Base-by-base conservation (phyloP, 352 stramenopile species). In the Pythium myriotylum region DNA sequence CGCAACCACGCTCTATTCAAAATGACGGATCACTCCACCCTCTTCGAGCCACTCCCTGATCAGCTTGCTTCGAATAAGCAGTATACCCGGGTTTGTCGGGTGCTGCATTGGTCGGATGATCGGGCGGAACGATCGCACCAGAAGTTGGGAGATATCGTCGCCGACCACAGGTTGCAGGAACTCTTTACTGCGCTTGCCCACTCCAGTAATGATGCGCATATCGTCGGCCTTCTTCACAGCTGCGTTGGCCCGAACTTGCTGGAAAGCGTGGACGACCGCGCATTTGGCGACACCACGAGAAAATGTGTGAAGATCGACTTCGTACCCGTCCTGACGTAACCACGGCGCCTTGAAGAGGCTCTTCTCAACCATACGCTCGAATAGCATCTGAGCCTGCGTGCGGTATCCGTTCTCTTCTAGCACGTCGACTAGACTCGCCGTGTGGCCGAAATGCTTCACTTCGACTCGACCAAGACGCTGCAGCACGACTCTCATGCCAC, bases 281-380 rank as follows among this genome's bases (percentile, higher is more conserved):
- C 77, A 87, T 63, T 90, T 92, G 13, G 79, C 83, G 12, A 87
- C 67, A 17, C 80, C 80, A 17, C 68, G 65, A 20, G 79, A 89
- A 45, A 90, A 88, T 5, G 72, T 79, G 70, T 92, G 83, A 64
- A 92, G 60, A 32, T 92, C 81, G 49, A 92, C 80, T 48, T 86
- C 72, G 65, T 74, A 92, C 4, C 79, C 77, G 24, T 85, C 72
- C 29, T 86, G 76, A 2, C 73, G 68, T 33, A 82, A 58, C 78
- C 78, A 90, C 23, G 70, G 54, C 29, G 79, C 70, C 12, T 67
- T 37, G 42, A 89, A 67, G 13, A 84, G 47, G 10, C 65, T 55
- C 59, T 81, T 65, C n/a, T 75, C 46, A 26, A 88, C 48, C 49
- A 89, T 59, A 4, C 83, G 74, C 24, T 70, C 59, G 55, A 92